Evolutionary conservation across 345 rosid genomes (phyloP).

Genomic region (Arabis hirsuta): DNA sequence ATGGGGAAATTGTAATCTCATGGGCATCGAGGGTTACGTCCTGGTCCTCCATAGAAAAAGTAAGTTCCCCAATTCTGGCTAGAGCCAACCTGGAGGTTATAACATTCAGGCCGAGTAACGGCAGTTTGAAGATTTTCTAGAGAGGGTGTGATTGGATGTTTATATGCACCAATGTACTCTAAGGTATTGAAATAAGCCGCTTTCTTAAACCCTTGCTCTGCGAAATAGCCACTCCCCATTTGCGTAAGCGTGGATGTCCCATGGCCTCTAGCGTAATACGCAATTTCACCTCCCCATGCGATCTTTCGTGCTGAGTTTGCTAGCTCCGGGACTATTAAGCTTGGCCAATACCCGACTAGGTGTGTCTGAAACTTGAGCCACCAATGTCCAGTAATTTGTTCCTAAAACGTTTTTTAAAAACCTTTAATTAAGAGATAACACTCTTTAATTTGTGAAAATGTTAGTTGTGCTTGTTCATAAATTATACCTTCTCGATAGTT

Average conservation of each 20-base stretch:
- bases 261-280: constrained; percentile 38
- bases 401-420: constrained; percentile 43
- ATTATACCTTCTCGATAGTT: constrained; percentile 32
- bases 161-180: constrained; percentile 28
- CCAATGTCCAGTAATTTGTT: constrained; percentile 61
- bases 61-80: constrained; percentile 55
- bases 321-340: constrained; percentile 48
- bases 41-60: constrained; percentile 71
- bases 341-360: constrained; percentile 66
- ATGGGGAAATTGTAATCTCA: not conserved
- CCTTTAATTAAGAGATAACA: not conserved
- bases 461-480: not conserved
- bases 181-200: constrained; percentile 58
- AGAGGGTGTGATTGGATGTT: constrained; percentile 9
- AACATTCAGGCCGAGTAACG: constrained; percentile 30
- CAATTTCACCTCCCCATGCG: constrained; percentile 73
- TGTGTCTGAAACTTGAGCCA: constrained; percentile 56
- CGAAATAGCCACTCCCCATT: constrained; percentile 70
- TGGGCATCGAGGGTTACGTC: constrained; percentile 42
- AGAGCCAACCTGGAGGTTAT: constrained; percentile 25
- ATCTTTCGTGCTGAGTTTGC: constrained; percentile 43
- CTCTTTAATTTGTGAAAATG: constrained; percentile 26
- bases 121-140: constrained; percentile 45
- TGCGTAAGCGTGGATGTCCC: constrained; percentile 56
- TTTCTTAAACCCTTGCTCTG: constrained; percentile 56